Base-by-base conservation (phyloP, 768 basidiomycete genomes). In the Pleurotus platypus region DNA sequence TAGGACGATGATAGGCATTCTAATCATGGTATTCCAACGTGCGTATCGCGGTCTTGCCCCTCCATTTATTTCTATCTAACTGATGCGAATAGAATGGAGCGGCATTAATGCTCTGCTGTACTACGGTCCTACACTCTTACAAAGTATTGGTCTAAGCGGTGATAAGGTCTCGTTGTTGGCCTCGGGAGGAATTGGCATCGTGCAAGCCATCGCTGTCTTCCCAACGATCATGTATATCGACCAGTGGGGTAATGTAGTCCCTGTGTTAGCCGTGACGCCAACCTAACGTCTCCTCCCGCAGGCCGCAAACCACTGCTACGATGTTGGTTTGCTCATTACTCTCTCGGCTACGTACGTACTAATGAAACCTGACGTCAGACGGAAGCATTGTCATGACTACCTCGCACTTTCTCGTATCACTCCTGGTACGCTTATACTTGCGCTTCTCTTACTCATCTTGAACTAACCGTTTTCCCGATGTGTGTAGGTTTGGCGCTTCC, bases 21-120 rank as follows among this genome's bases (percentile, higher is more conserved):
- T 84, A 64, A 81, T 91, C 62, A 90, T 91, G 86, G 83, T 89
- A 51, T 92, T 92, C 63, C 91, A 93, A 70, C 91, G 90, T 90
- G 61, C 40, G 85, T 70, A 15, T 24, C 47, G 2, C 4, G 30
- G 30, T 11, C 30, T 20, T 20, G 4, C 9, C 35, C 11, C n/a
- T 39, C n/a, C 22, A 15, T 7, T 12, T 11, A n/a, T 20, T 6
- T 39, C 20, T 30, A 37, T 6, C 18, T 22, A 6, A 27, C 20
- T 45, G 20, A 18, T 49, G n/a, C 8, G 13, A 56, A 12, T 63
- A 92, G 90, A 92, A 72, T 92, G 91, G 91, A 87, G 84, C 57
- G 91, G 91, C 1, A 93, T 92, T 60, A 93, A 92, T 64, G 90
- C 91, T 8, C 66, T 93, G 30, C 73, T 92, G 6, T 93, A 92